Evolutionary conservation across 805 yeast genomes (phyloP), one percentile per base, ranked within the genome.

Genomic region (Kuraishia molischiana): DNA sequence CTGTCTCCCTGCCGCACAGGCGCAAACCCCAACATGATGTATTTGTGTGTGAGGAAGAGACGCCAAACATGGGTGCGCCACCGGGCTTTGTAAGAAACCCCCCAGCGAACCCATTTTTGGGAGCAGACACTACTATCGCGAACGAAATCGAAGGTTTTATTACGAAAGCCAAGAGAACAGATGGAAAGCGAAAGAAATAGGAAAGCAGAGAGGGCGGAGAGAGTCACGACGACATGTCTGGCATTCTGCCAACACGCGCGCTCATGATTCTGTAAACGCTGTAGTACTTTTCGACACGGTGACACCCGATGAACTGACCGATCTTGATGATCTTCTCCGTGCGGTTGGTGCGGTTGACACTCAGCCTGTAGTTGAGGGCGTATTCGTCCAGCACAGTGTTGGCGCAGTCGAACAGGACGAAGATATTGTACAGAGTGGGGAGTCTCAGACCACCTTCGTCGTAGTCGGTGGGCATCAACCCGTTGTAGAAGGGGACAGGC

Each of bases 221-320:
- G n/a, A n/a, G n/a, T n/a, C n/a, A n/a, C n/a, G n/a, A n/a, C n/a
- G n/a, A n/a, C n/a, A n/a, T n/a, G n/a, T n/a, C n/a, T n/a, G n/a
- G n/a, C n/a, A n/a, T n/a, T n/a, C n/a, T n/a, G 11, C 26, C 26
- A 22, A 11, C 32, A 9, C 32, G 9, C 14, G 32, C 14, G 11
- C 10, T 8, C 11, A 18, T 20, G 15, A 17, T 20, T 15, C 19
- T 15, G 19, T 41, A 50, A 11, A 41, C 37, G 11, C 43, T 45
- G 59, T 56, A 58, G 35, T 54, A 57, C 35, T 50, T 48, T 6
- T 53, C 57, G n/a, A 57, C 54, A n/a, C 44, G 44, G 8, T 24
- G 17, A 32, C 60, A 56, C 1, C 62, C 62, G 24, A 58, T 48
- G 38, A 50, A 54, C 22, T 42, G 46, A 2, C 54, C 59, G 19